Evolutionary conservation across 306 rosid genomes (phyloP).

Genomic region (Lupinus albus): DNA sequence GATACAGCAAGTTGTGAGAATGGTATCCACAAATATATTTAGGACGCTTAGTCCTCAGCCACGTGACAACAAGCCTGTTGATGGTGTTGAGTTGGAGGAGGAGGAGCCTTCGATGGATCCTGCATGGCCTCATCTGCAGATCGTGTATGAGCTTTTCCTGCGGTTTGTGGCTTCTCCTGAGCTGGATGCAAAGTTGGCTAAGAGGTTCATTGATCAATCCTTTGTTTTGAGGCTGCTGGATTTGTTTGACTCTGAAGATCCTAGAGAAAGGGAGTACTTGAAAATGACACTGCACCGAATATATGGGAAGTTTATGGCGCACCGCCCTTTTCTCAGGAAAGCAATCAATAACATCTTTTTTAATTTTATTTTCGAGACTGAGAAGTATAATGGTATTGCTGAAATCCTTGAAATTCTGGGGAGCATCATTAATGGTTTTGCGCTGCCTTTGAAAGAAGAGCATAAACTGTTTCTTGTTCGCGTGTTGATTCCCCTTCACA

Average conservation of each 20-base stretch:
- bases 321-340: constrained; percentile 81
- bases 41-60: constrained; percentile 75
- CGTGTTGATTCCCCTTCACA: constrained; percentile 72
- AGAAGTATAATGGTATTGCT: constrained; percentile 54
- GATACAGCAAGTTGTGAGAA: constrained; percentile 68
- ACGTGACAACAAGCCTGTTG: constrained; percentile 61
- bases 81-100: constrained; percentile 80
- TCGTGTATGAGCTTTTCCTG: constrained; percentile 75
- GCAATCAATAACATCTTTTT: constrained; percentile 57
- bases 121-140: constrained; percentile 83
- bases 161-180: constrained; percentile 76
- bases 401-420: constrained; percentile 80
- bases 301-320: constrained; percentile 71
- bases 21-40: constrained; percentile 72
- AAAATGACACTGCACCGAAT: constrained; percentile 72
- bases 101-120: constrained; percentile 87
- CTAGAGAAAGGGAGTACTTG: constrained; percentile 72
- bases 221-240: constrained; percentile 71
- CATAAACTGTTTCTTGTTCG: constrained; percentile 77
- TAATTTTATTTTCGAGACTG: constrained; percentile 45
- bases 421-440: constrained; percentile 79
- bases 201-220: constrained; percentile 69
- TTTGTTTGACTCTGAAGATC: constrained; percentile 77
- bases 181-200: constrained; percentile 75
- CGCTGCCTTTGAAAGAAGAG: constrained; percentile 77